A percentile compares a stretch with the other conserved stretches of the same genome.
These are phyloP conservation scores for Trametes cubensis DNA, from an alignment of 768 basidiomycete species.

Conservation along the genomic window DNA sequence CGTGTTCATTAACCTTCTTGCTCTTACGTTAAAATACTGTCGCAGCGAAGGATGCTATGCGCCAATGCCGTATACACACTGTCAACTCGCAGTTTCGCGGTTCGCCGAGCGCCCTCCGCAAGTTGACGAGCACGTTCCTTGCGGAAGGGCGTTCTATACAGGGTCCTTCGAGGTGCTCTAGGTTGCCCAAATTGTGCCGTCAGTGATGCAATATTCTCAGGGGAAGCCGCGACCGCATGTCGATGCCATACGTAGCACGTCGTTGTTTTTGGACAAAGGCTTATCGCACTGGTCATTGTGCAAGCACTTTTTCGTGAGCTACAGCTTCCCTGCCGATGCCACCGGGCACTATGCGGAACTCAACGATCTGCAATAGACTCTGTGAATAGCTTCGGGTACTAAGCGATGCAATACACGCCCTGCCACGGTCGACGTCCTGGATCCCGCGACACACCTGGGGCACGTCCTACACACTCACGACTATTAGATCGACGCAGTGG, in stretches of 20 bases:
- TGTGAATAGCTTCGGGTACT: background rate
- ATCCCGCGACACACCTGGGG: background rate
- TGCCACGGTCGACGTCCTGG: background rate
- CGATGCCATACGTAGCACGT: background rate
- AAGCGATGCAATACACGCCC: background rate
- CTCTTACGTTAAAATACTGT: slow-evolving; percentile 5
- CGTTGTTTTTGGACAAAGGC: background rate
- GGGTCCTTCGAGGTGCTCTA: background rate
- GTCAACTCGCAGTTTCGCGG: slow-evolving; percentile 6
- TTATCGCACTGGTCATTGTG: slow-evolving; percentile 6
- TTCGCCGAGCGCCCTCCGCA: slow-evolving; percentile 10
- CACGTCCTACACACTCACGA: background rate
- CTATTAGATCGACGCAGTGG: background rate
- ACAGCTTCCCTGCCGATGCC: slow-evolving; percentile 5
- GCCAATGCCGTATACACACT: slow-evolving; percentile 3
- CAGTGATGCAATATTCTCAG: background rate
- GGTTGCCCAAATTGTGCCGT: background rate
- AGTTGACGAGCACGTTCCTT: slow-evolving; percentile 11
- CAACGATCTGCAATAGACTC: background rate
- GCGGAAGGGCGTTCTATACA: background rate
- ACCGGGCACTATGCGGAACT: slow-evolving; percentile 3
- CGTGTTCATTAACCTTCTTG: background rate
- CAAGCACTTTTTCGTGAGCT: background rate
- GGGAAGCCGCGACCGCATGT: background rate
- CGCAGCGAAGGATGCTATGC: background rate